Evolutionary conservation across 2,329 filamentous ascomycete genomes (phyloP), one percentile per base, ranked within the genome.

Genomic region (Apiospora sp.): DNA sequence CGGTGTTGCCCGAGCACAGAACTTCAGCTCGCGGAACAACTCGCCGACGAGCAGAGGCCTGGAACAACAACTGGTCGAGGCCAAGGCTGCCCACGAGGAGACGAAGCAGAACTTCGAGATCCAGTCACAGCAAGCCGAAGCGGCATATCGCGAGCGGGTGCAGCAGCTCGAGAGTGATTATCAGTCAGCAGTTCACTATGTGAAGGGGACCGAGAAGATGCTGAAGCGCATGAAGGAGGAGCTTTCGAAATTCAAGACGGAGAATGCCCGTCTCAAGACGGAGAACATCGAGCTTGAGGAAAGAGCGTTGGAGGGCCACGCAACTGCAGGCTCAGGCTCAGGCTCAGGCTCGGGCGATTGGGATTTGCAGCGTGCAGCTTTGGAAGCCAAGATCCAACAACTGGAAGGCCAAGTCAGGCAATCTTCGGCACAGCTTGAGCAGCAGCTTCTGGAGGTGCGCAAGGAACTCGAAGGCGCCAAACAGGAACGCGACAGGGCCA

Each of bases 181-280:
- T 81, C 95, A 98, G 82, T 98, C 96, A 58, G 96, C 96, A 22
- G 95, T 98, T 69, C 96, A 98, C 83, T 99, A 99, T 80, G 94
- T 99, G 77, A 97, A 98, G 83, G 96, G 96, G 73, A 98, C 96
- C 1, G 96, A 99, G 84, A 98, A 98, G 88, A 98, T 99, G 95
- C 90, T 99, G 68, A 95, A 96, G 83, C 96, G 97, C 82, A 96
- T 99, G 88, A 98, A 98, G 86, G 95, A 98, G 79, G 96, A 99
- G 84, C 87, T 99, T n/a, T 88, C 93, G 71, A 94, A 95, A 72
- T 96, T 97, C 84, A 98, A 98, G 87, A 85, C 91, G 16, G 93
- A 96, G 74, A 98, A 98, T 79, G 86, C 88, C 24, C 93, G 93
- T 73, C 87, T 99, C 54, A 95, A 96, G 82, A 89, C 91, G 67